Evolutionary conservation across 2,329 filamentous ascomycete species (phyloP).

Genomic region (Orbilia blumenaviensis): DNA sequence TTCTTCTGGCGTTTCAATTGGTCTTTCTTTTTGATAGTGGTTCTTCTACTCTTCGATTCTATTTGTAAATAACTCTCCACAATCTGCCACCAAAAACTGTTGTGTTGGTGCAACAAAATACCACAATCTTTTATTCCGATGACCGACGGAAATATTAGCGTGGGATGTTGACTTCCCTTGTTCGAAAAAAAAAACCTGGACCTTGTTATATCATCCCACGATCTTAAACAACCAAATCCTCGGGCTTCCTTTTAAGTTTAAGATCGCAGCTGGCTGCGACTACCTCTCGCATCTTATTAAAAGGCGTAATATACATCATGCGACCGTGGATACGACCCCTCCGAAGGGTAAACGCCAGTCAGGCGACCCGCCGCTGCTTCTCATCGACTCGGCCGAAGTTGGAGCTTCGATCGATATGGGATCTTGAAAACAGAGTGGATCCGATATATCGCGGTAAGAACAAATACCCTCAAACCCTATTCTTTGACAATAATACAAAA

Average conservation of each 20-base stretch:
- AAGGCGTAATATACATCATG: neutral
- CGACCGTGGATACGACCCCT: conserved; percentile 6
- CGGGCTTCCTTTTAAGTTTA: neutral
- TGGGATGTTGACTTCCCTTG: neutral
- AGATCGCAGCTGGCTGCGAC: conserved; percentile 31
- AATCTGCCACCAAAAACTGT: no score
- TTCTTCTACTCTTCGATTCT: neutral
- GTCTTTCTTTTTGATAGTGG: neutral
- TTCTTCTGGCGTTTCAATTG: neutral
- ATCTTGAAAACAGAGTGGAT: conserved; percentile 30
- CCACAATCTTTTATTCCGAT: neutral
- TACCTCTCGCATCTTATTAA: neutral
- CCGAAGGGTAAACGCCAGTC: neutral
- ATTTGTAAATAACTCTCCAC: neutral
- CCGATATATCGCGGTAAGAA: conserved; percentile 53
- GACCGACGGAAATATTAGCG: neutral
- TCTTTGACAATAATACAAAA: no score
- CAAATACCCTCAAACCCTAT: neutral
- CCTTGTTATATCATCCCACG: neutral
- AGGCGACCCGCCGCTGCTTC: conserved; percentile 14
- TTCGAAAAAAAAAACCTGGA: neutral
- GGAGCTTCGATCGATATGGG: conserved; percentile 51
- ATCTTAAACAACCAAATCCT: neutral
- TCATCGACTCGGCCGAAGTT: conserved; percentile 13
- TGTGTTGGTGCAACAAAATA: conserved; percentile 8